Evolutionary conservation across 805 yeast genomes (phyloP), one percentile per base, ranked within the genome.

Genomic region (Kurtzmaniella fragi): DNA sequence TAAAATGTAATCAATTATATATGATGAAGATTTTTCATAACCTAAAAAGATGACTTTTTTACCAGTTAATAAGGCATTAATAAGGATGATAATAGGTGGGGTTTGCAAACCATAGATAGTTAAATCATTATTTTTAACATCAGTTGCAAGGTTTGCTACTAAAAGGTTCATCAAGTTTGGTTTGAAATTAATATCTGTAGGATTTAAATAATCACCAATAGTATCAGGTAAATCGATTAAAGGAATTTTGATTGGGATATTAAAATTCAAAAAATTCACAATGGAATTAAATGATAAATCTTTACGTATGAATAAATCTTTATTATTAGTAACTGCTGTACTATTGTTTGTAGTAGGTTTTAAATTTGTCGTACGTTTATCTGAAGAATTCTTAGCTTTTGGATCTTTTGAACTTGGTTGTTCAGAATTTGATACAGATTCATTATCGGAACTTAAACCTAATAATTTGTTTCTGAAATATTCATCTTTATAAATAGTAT

Each of bases 21-120:
- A 42, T 47, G 72, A 59, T 45, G 68, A 46, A 26, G 68, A 51
- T 52, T 73, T 52, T 48, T 73, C 59, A 61, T 63, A 51, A 38
- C 64, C 52, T 42, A 61, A 27, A 60, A 70, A 46, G 48, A 77
- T 39, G 52, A 70, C 47, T 59, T 54, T 44, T 57, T 64, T 52
- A 42, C 73, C 64, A 34, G 73, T 53, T 46, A 69, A 49, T 42
- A 66, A 41, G 37, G 71, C 58, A 54, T 64, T 56, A 42, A 63
- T 55, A 42, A 64, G 40, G 32, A 69, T 43, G 49, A 60, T 54
- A 34, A 61, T 45, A 42, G 71, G 72, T 1, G 81, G 82, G 0
- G 83, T 77, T 29, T 64, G 66, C 13, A 68, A 52, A 0, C 82
- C 82, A 52, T 74, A 75, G 10, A 73, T 68, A 2, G 79, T 71